These are phyloP conservation scores for Diaporthe helianthi DNA, from an alignment of 2,329 filamentous ascomycete species.

Conservation along the genomic window DNA sequence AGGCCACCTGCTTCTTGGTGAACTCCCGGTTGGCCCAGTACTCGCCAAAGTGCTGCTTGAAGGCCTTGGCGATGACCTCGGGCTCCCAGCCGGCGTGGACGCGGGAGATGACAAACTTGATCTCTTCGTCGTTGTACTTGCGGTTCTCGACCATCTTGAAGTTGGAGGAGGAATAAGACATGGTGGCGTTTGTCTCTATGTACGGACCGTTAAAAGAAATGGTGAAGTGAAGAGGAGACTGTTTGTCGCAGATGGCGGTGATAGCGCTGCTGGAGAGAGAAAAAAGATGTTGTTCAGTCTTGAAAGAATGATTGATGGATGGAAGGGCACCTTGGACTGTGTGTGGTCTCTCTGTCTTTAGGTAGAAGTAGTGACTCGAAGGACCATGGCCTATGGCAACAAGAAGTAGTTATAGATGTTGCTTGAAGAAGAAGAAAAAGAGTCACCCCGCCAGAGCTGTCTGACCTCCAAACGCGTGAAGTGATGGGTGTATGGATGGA, in stretches of 20 bases:
- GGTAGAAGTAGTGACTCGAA: not conserved
- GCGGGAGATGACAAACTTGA: slow-evolving; percentile 29
- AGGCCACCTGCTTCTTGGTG: slow-evolving; percentile 31
- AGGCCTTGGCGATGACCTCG: slow-evolving; percentile 26
- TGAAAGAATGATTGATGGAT: not conserved
- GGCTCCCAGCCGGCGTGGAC: slow-evolving; percentile 12
- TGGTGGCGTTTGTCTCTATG: not conserved
- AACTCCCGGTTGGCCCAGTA: slow-evolving; percentile 25
- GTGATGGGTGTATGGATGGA: not conserved
- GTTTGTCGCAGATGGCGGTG: not conserved
- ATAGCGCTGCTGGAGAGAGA: not conserved
- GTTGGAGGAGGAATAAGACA: slow-evolving; percentile 15
- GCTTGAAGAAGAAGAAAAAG: not conserved
- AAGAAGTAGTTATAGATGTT: not conserved
- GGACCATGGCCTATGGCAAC: not conserved
- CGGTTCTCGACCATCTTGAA: slow-evolving; percentile 29
- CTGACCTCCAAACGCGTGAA: not conserved
- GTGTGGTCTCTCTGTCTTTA: not conserved
- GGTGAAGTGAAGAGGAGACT: not conserved
- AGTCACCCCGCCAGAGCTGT: not conserved
- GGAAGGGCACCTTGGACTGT: not conserved
- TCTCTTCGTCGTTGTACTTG: slow-evolving; percentile 32
- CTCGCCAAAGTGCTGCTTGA: slow-evolving; percentile 26
- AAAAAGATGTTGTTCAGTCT: not conserved
- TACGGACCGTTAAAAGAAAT: not conserved